These are phyloP conservation scores for Boletus speciosus DNA, from an alignment of 768 basidiomycete species.

Conservation along the genomic window DNA sequence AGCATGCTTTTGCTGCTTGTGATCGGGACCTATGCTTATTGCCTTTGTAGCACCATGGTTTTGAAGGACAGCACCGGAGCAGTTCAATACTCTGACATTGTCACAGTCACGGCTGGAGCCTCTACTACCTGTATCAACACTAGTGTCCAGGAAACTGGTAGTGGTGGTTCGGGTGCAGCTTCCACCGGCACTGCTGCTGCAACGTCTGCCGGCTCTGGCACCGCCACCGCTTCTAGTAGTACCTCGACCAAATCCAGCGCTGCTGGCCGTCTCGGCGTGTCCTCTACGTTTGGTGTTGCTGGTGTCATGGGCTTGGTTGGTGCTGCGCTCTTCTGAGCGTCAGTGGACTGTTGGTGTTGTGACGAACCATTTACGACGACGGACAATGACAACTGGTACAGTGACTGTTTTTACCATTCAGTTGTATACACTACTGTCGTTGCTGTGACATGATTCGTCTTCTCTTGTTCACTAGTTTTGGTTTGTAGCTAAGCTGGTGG, in stretches of 20 bases:
- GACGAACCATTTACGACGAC: conserved; percentile 8
- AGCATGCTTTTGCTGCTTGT: not conserved
- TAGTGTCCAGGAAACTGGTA: not conserved
- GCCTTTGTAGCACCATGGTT: conserved; percentile 41
- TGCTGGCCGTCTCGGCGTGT: conserved; percentile 28
- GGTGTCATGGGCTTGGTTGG: conserved; percentile 51
- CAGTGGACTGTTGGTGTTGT: not conserved
- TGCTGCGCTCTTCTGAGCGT: conserved; percentile 42
- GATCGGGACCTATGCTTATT: not conserved
- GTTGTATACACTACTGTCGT: conserved; percentile 17
- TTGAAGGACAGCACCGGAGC: conserved; percentile 59
- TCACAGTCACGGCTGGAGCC: conserved; percentile 40
- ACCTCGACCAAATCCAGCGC: conserved; percentile 29
- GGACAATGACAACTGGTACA: conserved; percentile 15
- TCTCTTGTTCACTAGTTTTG: conserved; percentile 10
- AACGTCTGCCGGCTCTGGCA: not conserved
- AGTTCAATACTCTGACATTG: conserved; percentile 48
- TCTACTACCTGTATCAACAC: conserved; percentile 32
- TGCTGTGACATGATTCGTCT: conserved; percentile 12
- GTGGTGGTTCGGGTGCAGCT: conserved; percentile 1
- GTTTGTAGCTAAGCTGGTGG: conserved; percentile 17
- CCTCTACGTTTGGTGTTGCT: conserved; percentile 42
- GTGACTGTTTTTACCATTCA: conserved; percentile 12
- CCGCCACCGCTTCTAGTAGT: conserved; percentile 23
- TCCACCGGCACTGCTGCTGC: not conserved